These are phyloP conservation scores for Clitopilus hobsonii DNA, from an alignment of 768 basidiomycete species.

Conservation along the genomic window DNA sequence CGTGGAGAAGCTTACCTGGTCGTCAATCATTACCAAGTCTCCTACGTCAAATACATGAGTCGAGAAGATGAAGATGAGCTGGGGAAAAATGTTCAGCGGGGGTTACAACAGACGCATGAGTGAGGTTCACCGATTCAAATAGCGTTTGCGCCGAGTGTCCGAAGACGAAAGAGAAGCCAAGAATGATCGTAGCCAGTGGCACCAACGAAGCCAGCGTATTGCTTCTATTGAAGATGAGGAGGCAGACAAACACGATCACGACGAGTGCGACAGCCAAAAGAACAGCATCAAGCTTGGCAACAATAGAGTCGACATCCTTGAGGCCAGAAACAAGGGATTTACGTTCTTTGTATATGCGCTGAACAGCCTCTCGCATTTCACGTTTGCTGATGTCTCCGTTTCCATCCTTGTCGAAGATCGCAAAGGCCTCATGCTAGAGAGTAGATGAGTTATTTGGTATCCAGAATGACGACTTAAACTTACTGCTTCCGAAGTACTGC, in stretches of 20 bases:
- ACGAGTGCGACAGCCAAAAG: conserved; percentile 55
- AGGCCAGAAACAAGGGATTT: conserved; percentile 67
- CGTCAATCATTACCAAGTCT: too few relatives aligned
- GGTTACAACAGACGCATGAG: not conserved
- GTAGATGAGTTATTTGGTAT: conserved; percentile 6
- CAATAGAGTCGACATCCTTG: conserved; percentile 71
- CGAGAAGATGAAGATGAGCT: conserved; percentile 84
- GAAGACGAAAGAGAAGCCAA: conserved; percentile 84
- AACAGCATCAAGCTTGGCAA: conserved; percentile 76
- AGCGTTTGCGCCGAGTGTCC: conserved; percentile 76
- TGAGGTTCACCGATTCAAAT: conserved; percentile 62
- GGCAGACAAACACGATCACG: conserved; percentile 58
- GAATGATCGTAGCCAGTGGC: conserved; percentile 73
- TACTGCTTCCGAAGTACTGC: conserved; percentile 66
- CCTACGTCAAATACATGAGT: conserved; percentile 86
- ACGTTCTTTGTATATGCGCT: conserved; percentile 74
- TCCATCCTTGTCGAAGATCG: conserved; percentile 73
- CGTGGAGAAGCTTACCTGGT: conserved; percentile 34
- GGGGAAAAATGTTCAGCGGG: not conserved
- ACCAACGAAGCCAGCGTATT: conserved; percentile 70
- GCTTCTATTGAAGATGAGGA: conserved; percentile 69
- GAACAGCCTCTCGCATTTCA: conserved; percentile 82
- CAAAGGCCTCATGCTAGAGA: conserved; percentile 59
- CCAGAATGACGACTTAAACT: conserved; percentile 14
- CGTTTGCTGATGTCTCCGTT: conserved; percentile 75